Conservation (phyloP, 345 rosid species). For the Hypericum androsaemum region DNA sequence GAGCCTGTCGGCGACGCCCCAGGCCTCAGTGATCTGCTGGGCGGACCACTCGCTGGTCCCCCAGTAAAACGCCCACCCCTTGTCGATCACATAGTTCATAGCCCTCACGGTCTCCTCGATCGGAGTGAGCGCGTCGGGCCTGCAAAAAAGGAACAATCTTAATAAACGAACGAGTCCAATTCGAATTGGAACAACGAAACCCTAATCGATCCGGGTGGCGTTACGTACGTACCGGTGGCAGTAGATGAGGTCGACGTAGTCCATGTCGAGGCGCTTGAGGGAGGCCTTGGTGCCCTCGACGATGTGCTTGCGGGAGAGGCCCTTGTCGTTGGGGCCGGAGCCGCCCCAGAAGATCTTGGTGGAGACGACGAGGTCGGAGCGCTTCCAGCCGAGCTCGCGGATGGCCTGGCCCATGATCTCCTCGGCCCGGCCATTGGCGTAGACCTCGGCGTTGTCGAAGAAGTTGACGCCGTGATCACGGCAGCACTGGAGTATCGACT, state of each 20-base stretch:
- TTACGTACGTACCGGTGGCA: constrained; percentile 49
- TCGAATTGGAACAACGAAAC: background rate
- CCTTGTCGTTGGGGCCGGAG: constrained; percentile 88
- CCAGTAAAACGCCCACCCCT: constrained; percentile 99
- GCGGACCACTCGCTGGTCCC: constrained; percentile 99
- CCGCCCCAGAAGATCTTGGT: constrained; percentile 99
- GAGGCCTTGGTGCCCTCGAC: constrained; percentile 93
- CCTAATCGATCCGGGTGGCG: background rate
- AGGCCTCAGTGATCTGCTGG: constrained; percentile 95
- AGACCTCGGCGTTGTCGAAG: constrained; percentile 99
- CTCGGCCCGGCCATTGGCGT: constrained; percentile 93
- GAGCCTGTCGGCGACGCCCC: constrained; percentile 77
- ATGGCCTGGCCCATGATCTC: constrained; percentile 99
- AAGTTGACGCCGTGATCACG: constrained; percentile 86
- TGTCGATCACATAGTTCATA: constrained; percentile 88
- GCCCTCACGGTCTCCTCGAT: constrained; percentile 96
- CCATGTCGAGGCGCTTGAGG: constrained; percentile 86
- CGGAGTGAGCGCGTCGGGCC: constrained; percentile 84
- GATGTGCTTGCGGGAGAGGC: constrained; percentile 79
- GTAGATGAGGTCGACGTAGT: constrained; percentile 77
- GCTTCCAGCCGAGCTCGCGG: constrained; percentile 95
- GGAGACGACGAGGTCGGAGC: constrained; percentile 81
- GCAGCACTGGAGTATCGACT: constrained; percentile 86
- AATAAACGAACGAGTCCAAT: too few relatives aligned
- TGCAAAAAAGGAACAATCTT: too few relatives aligned